phyloP scores from a whole-genome alignment of 2,329 filamentous ascomycete genomes.

The Aspergillus cejpii region DNA sequence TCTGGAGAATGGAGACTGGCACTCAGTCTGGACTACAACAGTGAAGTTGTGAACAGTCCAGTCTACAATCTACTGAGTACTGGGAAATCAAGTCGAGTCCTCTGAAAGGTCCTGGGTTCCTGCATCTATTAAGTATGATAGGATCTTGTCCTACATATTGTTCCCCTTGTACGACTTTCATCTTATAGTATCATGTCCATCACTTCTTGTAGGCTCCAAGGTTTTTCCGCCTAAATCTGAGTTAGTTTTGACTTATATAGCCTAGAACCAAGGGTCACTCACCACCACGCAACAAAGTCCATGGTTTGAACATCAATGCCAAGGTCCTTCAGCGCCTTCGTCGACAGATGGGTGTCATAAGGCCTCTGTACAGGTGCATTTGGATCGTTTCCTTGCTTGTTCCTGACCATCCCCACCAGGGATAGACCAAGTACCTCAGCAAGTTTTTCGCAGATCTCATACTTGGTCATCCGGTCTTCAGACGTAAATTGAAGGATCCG shows the following conservation, averaged over 20 bases:
- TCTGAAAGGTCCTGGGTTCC: no score
- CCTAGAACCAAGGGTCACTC: constrained; percentile 17
- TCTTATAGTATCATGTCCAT: background rate
- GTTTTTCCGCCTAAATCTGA: constrained; percentile 26
- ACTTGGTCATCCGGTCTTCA: constrained; percentile 82
- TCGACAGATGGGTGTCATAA: constrained; percentile 83
- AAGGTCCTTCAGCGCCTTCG: constrained; percentile 62
- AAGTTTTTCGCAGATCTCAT: constrained; percentile 74
- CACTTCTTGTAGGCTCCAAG: constrained; percentile 26
- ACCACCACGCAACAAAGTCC: constrained; percentile 78
- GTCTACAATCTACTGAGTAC: no score
- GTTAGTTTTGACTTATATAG: background rate
- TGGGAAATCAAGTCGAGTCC: no score
- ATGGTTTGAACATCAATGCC: constrained; percentile 68
- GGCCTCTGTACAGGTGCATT: constrained; percentile 68
- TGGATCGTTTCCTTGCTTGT: constrained; percentile 65
- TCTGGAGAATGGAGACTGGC: no score
- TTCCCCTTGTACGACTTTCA: no score
- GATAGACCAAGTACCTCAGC: constrained; percentile 72
- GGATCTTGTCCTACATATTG: no score
- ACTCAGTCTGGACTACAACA: no score
- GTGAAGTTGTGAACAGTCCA: no score
- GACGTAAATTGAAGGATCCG: constrained; percentile 75
- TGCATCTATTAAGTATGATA: background rate
- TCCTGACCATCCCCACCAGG: constrained; percentile 57